A percentile compares a stretch with the other conserved stretches of the same genome.
phyloP scores from a whole-genome alignment of 495 filamentous ascomycete genomes.

The Filosporella fistucella region DNA sequence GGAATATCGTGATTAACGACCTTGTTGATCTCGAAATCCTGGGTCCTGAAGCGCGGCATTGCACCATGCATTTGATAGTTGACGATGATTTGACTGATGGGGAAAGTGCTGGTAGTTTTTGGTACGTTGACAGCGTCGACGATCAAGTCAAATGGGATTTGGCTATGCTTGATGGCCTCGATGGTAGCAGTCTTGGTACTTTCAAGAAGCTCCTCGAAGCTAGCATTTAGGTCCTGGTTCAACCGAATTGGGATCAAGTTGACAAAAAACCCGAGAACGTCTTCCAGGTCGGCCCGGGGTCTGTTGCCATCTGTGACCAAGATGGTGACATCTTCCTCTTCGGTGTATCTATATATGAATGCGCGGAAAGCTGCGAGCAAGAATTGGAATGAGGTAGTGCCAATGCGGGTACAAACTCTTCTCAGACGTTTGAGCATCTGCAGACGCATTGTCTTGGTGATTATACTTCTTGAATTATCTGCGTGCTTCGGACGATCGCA shows the following conservation, averaged over 20 bases:
- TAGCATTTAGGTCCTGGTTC: neutral
- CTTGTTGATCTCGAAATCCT: neutral
- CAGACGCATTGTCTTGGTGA: neutral
- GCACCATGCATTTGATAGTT: constrained; percentile 21
- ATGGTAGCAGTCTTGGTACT: neutral
- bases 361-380: constrained; percentile 30
- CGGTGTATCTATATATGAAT: constrained; percentile 26
- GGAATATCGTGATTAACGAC: neutral
- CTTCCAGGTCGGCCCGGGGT: neutral
- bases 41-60: constrained; percentile 19
- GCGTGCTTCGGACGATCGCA: neutral
- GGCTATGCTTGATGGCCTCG: neutral
- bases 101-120: constrained; percentile 17
- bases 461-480: neutral
- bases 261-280: neutral
- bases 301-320: constrained; percentile 37
- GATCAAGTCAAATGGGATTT: neutral
- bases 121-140: constrained; percentile 12
- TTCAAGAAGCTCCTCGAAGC: neutral
- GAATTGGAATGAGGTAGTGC: constrained; percentile 34
- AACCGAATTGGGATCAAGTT: neutral
- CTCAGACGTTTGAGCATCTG: constrained; percentile 16
- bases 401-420: constrained; percentile 20
- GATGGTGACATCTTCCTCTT: constrained; percentile 27
- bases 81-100: constrained; percentile 29